Base-by-base conservation (phyloP, 2,329 filamentous ascomycete genomes). In the Ceratocystis papillata region DNA sequence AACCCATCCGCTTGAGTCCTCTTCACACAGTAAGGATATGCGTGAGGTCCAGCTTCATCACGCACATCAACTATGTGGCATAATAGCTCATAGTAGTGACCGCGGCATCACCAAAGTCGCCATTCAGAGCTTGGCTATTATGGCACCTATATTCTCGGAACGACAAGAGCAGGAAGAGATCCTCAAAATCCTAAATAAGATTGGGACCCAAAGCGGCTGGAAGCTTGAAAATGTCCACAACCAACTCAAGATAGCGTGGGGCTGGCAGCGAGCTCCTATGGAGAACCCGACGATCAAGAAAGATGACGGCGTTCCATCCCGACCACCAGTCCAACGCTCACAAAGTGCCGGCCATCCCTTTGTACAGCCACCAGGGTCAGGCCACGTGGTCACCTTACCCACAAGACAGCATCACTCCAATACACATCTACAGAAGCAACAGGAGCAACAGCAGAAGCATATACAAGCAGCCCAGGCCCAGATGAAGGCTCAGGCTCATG, bases 51-150 rank as follows among this genome's bases (percentile, higher is more conserved):
- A 88, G 70, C 79, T 87, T 62, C 83, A 84, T 68, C 90, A 96
- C 72, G 87, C 90, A 0, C 87, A 88, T 70, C 87, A 92, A 73
- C 87, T 96, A 28, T 96, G 92, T 73, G 93, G 93, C 15, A 95
- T 97, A 69, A 86, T 89, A 28, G 89, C 90, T 1, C 90, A 96
- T 73, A 85, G 87, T 63, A 89, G 91, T 71, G 90, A 96, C 73
- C 81, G 84, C 30, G 89, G 89, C 33, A 85, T 96, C 41, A 85
- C 88, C 8, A 88, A 84, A 62, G 86, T 96, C 8, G 89, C 89
- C 1, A 83, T 94, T 48, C 87, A 88, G 8, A 90, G 88, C 44
- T 79, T 96, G 5, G 85, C 87, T 48, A 87, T 94, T 65, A 89
- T 89, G 1, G 87, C 87, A 5, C 84, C 88, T 71, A 86, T 86